Percentiles rank a stretch among this genome's conserved stretches.
Conservation (phyloP, 108 stramenopile species). For the Schizochytrium sp. region DNA sequence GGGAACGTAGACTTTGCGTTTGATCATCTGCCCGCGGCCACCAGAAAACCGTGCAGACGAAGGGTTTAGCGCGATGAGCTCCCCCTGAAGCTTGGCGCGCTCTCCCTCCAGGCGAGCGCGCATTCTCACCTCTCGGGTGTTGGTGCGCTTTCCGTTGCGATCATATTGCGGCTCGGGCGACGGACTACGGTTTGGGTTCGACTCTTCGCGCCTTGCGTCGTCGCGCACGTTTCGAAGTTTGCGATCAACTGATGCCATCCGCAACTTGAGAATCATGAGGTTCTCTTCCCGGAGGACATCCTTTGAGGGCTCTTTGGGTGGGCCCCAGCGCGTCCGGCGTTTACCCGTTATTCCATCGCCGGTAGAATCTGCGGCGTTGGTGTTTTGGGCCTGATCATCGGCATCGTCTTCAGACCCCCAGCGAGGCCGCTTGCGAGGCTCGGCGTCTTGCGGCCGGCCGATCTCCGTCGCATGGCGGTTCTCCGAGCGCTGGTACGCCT, state of each 20-base stretch:
- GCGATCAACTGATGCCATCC: conserved; percentile 16
- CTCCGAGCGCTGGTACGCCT: neutral
- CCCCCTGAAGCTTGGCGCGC: conserved; percentile 70
- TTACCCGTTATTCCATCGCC: neutral
- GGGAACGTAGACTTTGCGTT: conserved; percentile 71
- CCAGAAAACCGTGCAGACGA: conserved; percentile 33
- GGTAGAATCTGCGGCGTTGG: neutral
- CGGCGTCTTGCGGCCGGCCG: neutral
- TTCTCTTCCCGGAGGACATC: neutral
- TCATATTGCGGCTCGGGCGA: conserved; percentile 72
- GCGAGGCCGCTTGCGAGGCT: neutral
- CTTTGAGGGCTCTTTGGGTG: neutral
- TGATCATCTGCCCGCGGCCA: conserved; percentile 46
- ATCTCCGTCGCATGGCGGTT: neutral
- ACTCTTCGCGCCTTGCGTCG: conserved; percentile 36
- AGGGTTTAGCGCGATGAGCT: conserved; percentile 69
- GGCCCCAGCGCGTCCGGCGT: neutral
- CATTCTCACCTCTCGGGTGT: conserved; percentile 91
- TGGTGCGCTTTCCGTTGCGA: conserved; percentile 79
- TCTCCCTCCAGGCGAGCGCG: conserved; percentile 68
- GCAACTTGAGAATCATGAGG: neutral
- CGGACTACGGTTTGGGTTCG: conserved; percentile 48
- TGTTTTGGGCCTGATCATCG: neutral
- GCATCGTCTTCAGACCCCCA: neutral
- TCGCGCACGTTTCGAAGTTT: conserved; percentile 29